phyloP scores from a whole-genome alignment of 352 stramenopile genomes.

The Globisporangium cylindrosporum region DNA sequence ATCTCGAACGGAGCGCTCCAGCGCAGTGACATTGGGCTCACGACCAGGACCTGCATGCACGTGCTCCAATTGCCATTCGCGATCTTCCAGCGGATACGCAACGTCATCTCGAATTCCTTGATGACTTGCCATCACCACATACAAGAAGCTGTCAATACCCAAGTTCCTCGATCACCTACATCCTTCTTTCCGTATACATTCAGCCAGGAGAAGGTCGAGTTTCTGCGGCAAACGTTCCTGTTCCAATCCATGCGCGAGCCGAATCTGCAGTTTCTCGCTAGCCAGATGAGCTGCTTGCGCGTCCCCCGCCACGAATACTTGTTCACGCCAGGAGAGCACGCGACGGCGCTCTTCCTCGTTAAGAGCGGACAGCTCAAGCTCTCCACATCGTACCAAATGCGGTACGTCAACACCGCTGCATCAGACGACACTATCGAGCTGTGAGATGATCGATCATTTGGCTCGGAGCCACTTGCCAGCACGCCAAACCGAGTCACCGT shows the following conservation, averaged over 20 bases:
- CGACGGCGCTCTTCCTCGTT: not conserved
- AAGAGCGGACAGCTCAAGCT: conserved; percentile 5
- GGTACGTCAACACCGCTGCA: not conserved
- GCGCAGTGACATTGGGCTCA: conserved; percentile 46
- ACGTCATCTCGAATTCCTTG: not conserved
- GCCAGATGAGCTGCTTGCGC: not conserved
- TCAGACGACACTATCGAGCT: not conserved
- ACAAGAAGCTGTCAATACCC: too few relatives aligned
- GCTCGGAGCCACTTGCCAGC: not conserved
- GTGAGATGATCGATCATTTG: not conserved
- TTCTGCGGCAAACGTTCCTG: conserved; percentile 3
- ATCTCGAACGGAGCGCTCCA: conserved; percentile 38
- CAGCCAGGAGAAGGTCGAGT: not conserved
- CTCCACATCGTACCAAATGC: not conserved
- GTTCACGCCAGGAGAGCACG: conserved; percentile 3
- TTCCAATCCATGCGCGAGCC: conserved; percentile 4
- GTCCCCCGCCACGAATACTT: not conserved
- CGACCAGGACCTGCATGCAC: conserved; percentile 30
- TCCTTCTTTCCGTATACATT: conserved; percentile 19
- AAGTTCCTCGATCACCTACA: not conserved
- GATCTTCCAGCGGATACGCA: conserved; percentile 31
- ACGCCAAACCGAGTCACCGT: not conserved
- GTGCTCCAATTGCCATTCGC: conserved; percentile 36
- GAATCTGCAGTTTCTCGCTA: conserved; percentile 1
- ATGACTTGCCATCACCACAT: not conserved